phyloP scores from a whole-genome alignment of 116 monocot species.

The Trichopus zeylanicus region DNA sequence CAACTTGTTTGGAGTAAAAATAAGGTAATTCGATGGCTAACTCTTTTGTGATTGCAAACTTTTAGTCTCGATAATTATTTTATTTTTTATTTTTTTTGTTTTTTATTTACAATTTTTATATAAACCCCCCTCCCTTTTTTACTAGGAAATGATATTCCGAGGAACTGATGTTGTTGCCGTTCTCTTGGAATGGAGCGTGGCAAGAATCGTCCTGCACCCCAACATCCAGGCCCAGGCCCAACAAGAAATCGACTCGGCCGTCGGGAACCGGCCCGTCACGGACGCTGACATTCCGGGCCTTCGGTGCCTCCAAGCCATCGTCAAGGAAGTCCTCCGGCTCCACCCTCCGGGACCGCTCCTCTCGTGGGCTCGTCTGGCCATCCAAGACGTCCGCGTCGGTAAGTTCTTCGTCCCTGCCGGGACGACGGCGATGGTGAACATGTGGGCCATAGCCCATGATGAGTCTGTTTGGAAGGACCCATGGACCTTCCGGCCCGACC shows the following conservation, averaged over 20 bases:
- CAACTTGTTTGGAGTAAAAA: no score
- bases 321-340: slow-evolving; percentile 60
- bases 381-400: slow-evolving; percentile 42
- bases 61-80: no score
- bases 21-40: no score
- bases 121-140: no score
- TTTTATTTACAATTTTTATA: not conserved
- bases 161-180: slow-evolving; percentile 67
- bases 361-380: slow-evolving; percentile 69
- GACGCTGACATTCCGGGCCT: slow-evolving; percentile 48
- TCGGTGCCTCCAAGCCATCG: slow-evolving; percentile 47
- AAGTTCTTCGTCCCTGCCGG: slow-evolving; percentile 61
- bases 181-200: slow-evolving; percentile 76
- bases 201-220: slow-evolving; percentile 51
- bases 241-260: slow-evolving; percentile 19
- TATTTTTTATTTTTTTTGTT: no score
- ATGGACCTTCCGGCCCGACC: slow-evolving; percentile 48
- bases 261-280: slow-evolving; percentile 22
- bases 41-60: no score
- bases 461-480: slow-evolving; percentile 57
- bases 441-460: slow-evolving; percentile 83
- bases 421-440: slow-evolving; percentile 79
- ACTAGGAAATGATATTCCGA: slow-evolving; percentile 39
- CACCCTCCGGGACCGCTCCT: slow-evolving; percentile 84
- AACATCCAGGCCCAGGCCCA: slow-evolving; percentile 47